phyloP scores from a whole-genome alignment of 108 stramenopile species.

The Bacterosira constricta region DNA sequence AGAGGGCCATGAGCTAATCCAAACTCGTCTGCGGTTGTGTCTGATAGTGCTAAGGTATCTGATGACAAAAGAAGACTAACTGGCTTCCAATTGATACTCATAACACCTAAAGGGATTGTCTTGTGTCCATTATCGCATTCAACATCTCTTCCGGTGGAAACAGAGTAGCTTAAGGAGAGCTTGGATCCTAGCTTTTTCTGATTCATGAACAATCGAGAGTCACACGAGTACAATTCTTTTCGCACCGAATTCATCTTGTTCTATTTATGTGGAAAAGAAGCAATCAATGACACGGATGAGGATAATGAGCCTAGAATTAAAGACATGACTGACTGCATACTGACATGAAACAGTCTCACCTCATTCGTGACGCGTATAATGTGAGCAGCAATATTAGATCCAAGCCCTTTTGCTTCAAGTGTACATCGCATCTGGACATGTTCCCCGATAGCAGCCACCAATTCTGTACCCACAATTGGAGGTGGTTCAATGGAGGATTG shows the following conservation, averaged over 20 bases:
- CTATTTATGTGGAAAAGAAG: neutral
- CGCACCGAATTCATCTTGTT: slow-evolving; percentile 15
- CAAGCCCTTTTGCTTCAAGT: slow-evolving; percentile 48
- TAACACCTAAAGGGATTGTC: slow-evolving; percentile 53
- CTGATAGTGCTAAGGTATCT: slow-evolving; percentile 9
- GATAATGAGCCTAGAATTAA: neutral
- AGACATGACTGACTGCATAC: neutral
- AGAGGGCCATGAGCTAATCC: slow-evolving; percentile 72
- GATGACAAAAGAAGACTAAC: slow-evolving; percentile 41
- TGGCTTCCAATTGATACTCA: slow-evolving; percentile 73
- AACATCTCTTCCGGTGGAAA: slow-evolving; percentile 33
- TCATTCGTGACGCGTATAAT: slow-evolving; percentile 56
- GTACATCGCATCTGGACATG: slow-evolving; percentile 49
- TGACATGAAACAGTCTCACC: slow-evolving; percentile 34
- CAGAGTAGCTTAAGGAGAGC: slow-evolving; percentile 59
- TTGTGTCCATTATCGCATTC: slow-evolving; percentile 27
- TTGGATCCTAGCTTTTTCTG: slow-evolving; percentile 43
- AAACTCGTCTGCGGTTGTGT: slow-evolving; percentile 29
- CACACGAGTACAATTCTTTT: slow-evolving; percentile 26
- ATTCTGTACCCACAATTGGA: slow-evolving; percentile 19
- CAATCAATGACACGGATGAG: neutral
- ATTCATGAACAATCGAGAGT: slow-evolving; percentile 11
- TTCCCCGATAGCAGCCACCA: slow-evolving; percentile 64
- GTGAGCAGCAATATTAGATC: slow-evolving; percentile 40
- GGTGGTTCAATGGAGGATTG: slow-evolving; percentile 7